A percentile compares a stretch with the other conserved stretches of the same genome.
phyloP scores from a whole-genome alignment of 2,329 filamentous ascomycete species.

The Mariannaea sp. region DNA sequence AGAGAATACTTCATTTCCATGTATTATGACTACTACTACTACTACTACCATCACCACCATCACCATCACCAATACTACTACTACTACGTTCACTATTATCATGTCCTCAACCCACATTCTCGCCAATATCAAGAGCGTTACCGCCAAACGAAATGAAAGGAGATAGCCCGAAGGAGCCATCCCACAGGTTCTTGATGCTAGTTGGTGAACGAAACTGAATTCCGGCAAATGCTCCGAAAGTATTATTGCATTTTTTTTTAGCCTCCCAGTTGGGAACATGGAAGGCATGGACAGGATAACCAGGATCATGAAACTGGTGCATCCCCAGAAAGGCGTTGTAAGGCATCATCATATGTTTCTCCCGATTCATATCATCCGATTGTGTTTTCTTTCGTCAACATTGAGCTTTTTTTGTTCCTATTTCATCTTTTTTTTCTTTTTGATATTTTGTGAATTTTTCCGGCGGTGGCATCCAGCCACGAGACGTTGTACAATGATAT shows the following conservation, averaged over 20 bases:
- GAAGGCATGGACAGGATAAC: not conserved
- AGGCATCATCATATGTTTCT: not conserved
- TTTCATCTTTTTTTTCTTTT: constrained; percentile 4
- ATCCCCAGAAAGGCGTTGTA: not conserved
- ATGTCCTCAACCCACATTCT: constrained; percentile 4
- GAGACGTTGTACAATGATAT: constrained; percentile 28
- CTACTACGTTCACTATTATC: not conserved
- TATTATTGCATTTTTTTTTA: too few species aligned
- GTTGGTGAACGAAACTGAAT: too few species aligned
- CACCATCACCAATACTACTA: constrained; percentile 8
- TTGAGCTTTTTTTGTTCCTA: not conserved
- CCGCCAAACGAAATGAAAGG: not conserved
- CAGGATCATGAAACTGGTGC: not conserved
- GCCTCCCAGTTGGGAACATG: not conserved
- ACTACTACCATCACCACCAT: not conserved
- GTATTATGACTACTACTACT: constrained; percentile 12
- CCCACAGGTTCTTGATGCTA: not conserved
- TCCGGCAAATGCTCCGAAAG: too few species aligned
- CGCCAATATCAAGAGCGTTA: constrained; percentile 1
- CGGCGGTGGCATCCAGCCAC: not conserved
- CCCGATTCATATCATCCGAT: not conserved
- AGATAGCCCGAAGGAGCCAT: not conserved
- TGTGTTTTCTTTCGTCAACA: not conserved
- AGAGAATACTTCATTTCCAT: constrained; percentile 10
- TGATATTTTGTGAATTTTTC: constrained; percentile 8